These are phyloP conservation scores for Solanum pinnatisectum DNA, from an alignment of 257 asterid species.

Conservation along the genomic window DNA sequence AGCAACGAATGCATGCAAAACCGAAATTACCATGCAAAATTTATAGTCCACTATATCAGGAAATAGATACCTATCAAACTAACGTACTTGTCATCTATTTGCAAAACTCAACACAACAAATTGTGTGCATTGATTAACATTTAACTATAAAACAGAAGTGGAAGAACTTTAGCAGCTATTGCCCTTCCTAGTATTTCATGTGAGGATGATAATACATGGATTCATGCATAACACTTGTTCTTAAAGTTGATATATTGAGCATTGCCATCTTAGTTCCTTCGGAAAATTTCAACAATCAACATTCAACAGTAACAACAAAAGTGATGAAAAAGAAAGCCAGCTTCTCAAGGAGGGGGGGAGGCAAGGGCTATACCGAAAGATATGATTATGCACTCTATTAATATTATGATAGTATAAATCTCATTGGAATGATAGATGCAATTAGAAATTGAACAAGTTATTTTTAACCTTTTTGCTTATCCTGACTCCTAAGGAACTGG, in stretches of 20 bases:
- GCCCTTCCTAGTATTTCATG: neutral
- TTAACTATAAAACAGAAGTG: neutral
- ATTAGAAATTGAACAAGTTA: slow-evolving; percentile 4
- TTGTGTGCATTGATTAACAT: neutral
- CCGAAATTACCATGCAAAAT: neutral
- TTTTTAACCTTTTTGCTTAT: slow-evolving; percentile 75
- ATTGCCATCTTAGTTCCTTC: neutral
- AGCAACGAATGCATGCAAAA: neutral
- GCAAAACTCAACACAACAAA: neutral
- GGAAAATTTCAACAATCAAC: neutral
- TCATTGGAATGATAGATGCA: neutral
- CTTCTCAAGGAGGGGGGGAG: neutral
- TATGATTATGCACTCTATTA: neutral
- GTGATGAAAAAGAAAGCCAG: neutral
- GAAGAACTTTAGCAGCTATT: neutral
- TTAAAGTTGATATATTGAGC: neutral
- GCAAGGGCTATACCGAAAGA: neutral
- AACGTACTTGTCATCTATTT: neutral
- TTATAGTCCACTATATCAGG: neutral
- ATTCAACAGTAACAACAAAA: neutral
- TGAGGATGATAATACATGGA: neutral
- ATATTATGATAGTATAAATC: neutral
- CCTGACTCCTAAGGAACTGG: slow-evolving; percentile 56
- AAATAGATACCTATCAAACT: neutral
- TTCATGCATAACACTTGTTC: neutral